A percentile compares a stretch with the other conserved stretches of the same genome.
Evolutionary conservation across 306 rosid genomes (phyloP).

Genomic region (Citrullus amarus): DNA sequence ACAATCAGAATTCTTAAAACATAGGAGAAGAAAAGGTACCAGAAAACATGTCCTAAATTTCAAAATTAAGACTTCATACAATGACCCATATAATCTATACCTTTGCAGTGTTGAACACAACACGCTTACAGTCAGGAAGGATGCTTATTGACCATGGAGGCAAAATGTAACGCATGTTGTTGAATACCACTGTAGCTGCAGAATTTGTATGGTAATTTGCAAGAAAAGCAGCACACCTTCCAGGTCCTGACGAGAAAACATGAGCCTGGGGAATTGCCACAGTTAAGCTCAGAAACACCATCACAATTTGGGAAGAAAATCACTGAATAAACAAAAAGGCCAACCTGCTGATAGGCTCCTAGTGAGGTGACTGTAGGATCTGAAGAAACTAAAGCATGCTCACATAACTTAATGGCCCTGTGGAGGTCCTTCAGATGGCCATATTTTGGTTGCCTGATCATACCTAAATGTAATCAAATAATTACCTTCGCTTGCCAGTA

Average conservation of each 20-base stretch:
- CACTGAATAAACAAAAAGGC: slow-evolving; percentile 13
- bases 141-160: slow-evolving; percentile 99
- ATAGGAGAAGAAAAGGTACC: not conserved
- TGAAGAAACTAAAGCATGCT: slow-evolving; percentile 73
- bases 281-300: slow-evolving; percentile 7
- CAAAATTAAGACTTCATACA: not conserved
- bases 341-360: slow-evolving; percentile 74
- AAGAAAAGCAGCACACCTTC: slow-evolving; percentile 80
- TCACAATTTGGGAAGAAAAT: not conserved
- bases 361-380: slow-evolving; percentile 60
- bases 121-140: slow-evolving; percentile 81
- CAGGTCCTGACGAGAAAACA: slow-evolving; percentile 49
- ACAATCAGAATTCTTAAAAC: slow-evolving; percentile 15
- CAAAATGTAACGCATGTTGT: slow-evolving; percentile 54
- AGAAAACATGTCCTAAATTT: not conserved
- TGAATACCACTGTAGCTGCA: slow-evolving; percentile 54
- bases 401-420: slow-evolving; percentile 61
- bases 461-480: slow-evolving; percentile 35
- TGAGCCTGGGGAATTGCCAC: slow-evolving; percentile 48
- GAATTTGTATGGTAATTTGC: slow-evolving; percentile 48
- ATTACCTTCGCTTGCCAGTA: not conserved
- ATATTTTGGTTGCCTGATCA: slow-evolving; percentile 82
- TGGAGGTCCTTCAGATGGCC: slow-evolving; percentile 82
- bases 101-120: slow-evolving; percentile 72
- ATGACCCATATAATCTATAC: slow-evolving; percentile 27